These are phyloP conservation scores for Solanum bulbocastanum DNA, from an alignment of 257 asterid genomes.

Conservation along the genomic window DNA sequence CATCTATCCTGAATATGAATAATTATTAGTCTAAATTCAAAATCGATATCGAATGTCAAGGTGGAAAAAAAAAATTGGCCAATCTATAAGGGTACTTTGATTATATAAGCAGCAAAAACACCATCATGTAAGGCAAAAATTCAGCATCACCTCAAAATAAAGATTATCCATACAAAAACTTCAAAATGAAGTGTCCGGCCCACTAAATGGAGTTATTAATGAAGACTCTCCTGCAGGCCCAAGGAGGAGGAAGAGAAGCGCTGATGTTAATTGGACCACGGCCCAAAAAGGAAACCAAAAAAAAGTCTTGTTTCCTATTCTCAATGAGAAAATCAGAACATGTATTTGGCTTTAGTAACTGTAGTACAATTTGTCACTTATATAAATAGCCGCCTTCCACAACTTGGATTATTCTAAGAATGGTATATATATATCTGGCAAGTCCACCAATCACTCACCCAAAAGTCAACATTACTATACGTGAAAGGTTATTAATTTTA, in stretches of 20 bases:
- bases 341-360: not conserved
- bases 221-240: not conserved
- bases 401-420: not conserved
- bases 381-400: not conserved
- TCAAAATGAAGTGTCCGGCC: not conserved
- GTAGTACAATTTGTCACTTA: not conserved
- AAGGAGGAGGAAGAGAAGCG: not conserved
- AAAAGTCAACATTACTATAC: not conserved
- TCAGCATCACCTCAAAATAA: too few relatives aligned
- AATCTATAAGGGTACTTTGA: too few relatives aligned
- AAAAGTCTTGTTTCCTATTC: not conserved
- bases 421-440: not conserved
- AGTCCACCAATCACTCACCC: not conserved
- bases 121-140: too few relatives aligned
- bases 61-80: too few relatives aligned
- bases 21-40: too few relatives aligned
- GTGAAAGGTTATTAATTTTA: not conserved
- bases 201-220: too few relatives aligned
- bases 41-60: too few relatives aligned
- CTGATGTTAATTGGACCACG: rapidly evolving
- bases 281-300: not conserved
- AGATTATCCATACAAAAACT: too few relatives aligned
- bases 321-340: not conserved
- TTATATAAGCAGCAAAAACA: too few relatives aligned
- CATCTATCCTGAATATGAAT: too few relatives aligned